phyloP scores from a whole-genome alignment of 768 basidiomycete genomes.

The Boletus subcaerulescens region DNA sequence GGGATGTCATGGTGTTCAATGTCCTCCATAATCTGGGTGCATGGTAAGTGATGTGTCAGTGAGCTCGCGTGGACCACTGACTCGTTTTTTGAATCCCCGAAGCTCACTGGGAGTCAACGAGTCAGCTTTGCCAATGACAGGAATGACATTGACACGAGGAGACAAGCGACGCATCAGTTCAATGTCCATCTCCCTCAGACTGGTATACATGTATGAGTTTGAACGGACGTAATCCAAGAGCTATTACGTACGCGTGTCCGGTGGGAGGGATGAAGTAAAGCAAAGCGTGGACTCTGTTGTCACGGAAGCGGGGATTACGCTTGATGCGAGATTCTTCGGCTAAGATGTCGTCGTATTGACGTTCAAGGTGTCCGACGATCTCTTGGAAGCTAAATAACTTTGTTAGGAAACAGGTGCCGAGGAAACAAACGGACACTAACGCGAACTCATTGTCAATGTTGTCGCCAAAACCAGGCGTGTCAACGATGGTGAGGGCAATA shows the following conservation, averaged over 20 bases:
- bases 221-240: not conserved
- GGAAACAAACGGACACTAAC: constrained; percentile 48
- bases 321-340: constrained; percentile 99
- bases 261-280: constrained; percentile 99
- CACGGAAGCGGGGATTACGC: constrained; percentile 98
- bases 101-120: constrained; percentile 91
- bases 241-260: constrained; percentile 80
- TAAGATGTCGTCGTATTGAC: constrained; percentile 98
- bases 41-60: constrained; percentile 1
- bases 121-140: constrained; percentile 96
- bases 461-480: constrained; percentile 98
- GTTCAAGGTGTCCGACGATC: constrained; percentile 93
- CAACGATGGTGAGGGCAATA: constrained; percentile 96
- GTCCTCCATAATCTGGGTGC: constrained; percentile 91
- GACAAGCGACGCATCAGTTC: constrained; percentile 98
- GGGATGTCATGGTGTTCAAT: constrained; percentile 98
- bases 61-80: constrained; percentile 30
- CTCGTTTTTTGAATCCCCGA: constrained; percentile 93
- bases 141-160: constrained; percentile 97
- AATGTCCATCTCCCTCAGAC: constrained; percentile 96
- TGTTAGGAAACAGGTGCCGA: constrained; percentile 6
- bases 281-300: constrained; percentile 94
- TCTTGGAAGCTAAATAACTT: constrained; percentile 76
- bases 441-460: constrained; percentile 99
- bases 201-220: constrained; percentile 26